Evolutionary conservation across 2,329 filamentous ascomycete genomes (phyloP).

Genomic region (Xenoacremonium recifei): DNA sequence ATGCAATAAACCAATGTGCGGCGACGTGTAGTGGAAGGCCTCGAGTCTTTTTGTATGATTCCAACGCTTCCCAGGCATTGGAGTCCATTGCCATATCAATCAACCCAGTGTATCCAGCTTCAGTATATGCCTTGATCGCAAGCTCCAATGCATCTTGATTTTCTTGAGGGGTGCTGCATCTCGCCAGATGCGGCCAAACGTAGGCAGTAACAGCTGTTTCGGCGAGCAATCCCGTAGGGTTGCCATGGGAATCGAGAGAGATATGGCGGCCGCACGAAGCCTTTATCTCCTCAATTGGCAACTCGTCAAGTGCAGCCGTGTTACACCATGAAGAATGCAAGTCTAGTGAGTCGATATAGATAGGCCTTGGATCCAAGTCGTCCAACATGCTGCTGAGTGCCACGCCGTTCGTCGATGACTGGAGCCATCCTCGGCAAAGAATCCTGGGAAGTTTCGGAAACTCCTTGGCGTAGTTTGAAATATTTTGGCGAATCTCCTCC

Average conservation of each 20-base stretch:
- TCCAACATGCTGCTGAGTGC: conserved; percentile 41
- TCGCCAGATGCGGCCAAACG: conserved; percentile 48
- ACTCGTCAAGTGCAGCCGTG: conserved; percentile 43
- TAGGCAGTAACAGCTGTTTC: conserved; percentile 44
- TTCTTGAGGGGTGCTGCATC: too few relatives aligned
- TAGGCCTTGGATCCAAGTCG: conserved; percentile 47
- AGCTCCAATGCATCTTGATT: too few relatives aligned
- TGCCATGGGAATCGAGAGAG: conserved; percentile 41
- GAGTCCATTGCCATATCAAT: too few relatives aligned
- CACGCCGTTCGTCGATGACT: conserved; percentile 32
- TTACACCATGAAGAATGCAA: conserved; percentile 53
- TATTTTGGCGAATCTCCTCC: conserved; percentile 40
- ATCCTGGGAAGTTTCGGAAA: conserved; percentile 43
- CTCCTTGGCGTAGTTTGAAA: conserved; percentile 37
- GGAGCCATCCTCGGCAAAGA: conserved; percentile 49
- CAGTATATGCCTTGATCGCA: too few relatives aligned
- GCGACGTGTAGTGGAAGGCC: too few relatives aligned
- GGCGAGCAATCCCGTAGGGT: conserved; percentile 42
- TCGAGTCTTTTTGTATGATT: too few relatives aligned
- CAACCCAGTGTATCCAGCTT: too few relatives aligned
- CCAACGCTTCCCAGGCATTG: too few relatives aligned
- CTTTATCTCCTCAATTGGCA: conserved; percentile 39
- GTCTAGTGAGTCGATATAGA: conserved; percentile 51
- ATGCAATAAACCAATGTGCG: too few relatives aligned
- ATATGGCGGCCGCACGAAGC: conserved; percentile 44